Percentiles rank a stretch among this genome's conserved stretches.
phyloP scores from a whole-genome alignment of 805 yeast genomes.

The Candida railenensis region DNA sequence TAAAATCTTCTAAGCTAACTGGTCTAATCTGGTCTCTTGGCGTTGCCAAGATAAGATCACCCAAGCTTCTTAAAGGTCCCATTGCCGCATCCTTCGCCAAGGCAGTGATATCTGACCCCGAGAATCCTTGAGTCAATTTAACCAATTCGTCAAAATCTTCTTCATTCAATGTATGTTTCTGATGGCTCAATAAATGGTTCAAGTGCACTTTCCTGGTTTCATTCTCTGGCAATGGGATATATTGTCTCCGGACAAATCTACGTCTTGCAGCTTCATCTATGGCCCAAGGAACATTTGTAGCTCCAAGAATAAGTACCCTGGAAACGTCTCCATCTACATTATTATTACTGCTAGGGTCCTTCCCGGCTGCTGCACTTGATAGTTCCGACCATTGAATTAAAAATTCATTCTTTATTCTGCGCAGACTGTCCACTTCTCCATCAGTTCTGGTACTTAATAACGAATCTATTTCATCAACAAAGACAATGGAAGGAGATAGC shows the following conservation, averaged over 20 bases:
- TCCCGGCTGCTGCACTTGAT: conserved; percentile 78
- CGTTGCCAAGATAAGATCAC: conserved; percentile 72
- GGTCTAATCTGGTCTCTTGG: conserved; percentile 78
- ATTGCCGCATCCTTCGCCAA: conserved; percentile 96
- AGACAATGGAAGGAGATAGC: conserved; percentile 88
- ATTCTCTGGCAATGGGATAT: conserved; percentile 89
- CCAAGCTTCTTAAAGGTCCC: conserved; percentile 92
- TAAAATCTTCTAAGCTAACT: conserved; percentile 69
- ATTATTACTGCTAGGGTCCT: conserved; percentile 35
- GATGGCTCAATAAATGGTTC: conserved; percentile 62
- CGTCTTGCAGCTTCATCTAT: conserved; percentile 96
- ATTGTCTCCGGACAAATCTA: conserved; percentile 86
- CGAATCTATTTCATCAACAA: conserved; percentile 95
- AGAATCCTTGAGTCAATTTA: conserved; percentile 69
- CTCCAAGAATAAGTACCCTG: conserved; percentile 87
- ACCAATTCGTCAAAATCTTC: conserved; percentile 62
- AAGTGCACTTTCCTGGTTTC: conserved; percentile 78
- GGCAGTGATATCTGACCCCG: conserved; percentile 94
- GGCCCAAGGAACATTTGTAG: conserved; percentile 96
- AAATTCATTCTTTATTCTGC: conserved; percentile 91
- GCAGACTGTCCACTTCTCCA: conserved; percentile 82
- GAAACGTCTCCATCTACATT: conserved; percentile 44
- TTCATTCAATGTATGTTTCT: conserved; percentile 66
- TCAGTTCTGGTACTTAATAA: conserved; percentile 72
- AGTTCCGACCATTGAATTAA: conserved; percentile 93